A percentile compares a stretch with the other conserved stretches of the same genome.
Evolutionary conservation across 768 basidiomycete genomes (phyloP).

Genomic region (Russula dissimulans): DNA sequence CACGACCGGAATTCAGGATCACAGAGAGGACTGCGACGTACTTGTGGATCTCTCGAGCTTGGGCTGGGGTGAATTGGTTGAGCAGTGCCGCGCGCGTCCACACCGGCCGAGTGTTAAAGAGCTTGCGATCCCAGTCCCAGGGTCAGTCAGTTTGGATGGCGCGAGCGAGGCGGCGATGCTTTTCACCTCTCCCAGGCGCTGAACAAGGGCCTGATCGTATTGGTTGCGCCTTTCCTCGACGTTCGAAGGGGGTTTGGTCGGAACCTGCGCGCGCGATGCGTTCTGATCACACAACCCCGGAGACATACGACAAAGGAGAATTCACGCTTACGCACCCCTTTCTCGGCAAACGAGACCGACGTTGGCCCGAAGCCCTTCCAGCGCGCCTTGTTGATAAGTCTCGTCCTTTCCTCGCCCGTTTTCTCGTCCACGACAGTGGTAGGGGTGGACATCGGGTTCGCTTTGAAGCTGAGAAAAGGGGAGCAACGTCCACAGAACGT

Average conservation of each 20-base stretch:
- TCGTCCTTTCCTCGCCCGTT: constrained; percentile 72
- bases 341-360: constrained; percentile 58
- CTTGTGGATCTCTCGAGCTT: constrained; percentile 71
- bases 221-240: constrained; percentile 51
- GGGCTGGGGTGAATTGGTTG: constrained; percentile 64
- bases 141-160: not conserved
- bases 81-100: constrained; percentile 86
- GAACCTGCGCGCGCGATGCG: constrained; percentile 22
- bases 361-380: constrained; percentile 79
- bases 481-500: not conserved
- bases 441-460: constrained; percentile 64
- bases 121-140: constrained; percentile 30
- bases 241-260: constrained; percentile 50
- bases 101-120: constrained; percentile 66
- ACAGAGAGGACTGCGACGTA: constrained; percentile 28
- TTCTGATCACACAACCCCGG: too few species aligned
- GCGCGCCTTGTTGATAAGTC: constrained; percentile 78
- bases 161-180: not conserved
- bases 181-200: constrained; percentile 46
- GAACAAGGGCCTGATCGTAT: constrained; percentile 45
- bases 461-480: constrained; percentile 49
- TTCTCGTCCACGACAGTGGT: constrained; percentile 59
- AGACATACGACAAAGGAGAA: not conserved
- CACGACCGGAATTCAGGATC: not conserved
- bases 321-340: constrained; percentile 31